Evolutionary conservation across 1,139 yeast species (phyloP).

Genomic region (Yamadazyma jaroonii): DNA sequence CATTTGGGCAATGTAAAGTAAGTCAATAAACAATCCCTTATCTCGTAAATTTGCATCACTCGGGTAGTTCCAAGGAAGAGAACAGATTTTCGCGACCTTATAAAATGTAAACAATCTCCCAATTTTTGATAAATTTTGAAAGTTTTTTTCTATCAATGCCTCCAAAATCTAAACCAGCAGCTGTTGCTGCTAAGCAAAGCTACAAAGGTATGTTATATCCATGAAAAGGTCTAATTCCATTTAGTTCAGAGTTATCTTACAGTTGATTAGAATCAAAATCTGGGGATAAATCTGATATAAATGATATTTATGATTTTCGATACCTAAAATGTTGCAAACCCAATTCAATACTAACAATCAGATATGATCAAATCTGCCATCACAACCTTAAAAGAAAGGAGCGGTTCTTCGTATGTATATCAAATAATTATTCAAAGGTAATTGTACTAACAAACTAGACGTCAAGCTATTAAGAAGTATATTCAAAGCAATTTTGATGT

Average conservation of each 20-base stretch:
- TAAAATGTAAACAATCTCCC: too few species aligned
- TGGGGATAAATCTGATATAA: too few species aligned
- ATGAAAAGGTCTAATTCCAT: not conserved
- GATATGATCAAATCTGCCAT: slow-evolving; percentile 81
- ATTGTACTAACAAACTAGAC: slow-evolving; percentile 35
- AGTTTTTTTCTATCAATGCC: not conserved
- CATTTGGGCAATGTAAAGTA: too few species aligned
- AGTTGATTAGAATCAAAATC: too few species aligned
- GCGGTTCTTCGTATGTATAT: slow-evolving; percentile 66
- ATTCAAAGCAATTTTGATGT: slow-evolving; percentile 61
- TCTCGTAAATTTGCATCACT: too few species aligned
- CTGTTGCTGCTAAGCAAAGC: slow-evolving; percentile 39
- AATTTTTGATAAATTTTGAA: too few species aligned
- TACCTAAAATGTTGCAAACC: not conserved
- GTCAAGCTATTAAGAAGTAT: slow-evolving; percentile 75
- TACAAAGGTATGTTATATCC: slow-evolving; percentile 47
- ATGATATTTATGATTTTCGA: too few species aligned
- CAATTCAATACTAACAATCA: slow-evolving; percentile 17
- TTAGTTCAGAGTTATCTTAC: too few species aligned
- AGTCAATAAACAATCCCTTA: too few species aligned
- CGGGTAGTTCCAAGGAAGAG: too few species aligned
- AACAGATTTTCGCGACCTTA: too few species aligned
- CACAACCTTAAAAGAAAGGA: slow-evolving; percentile 70
- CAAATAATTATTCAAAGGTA: not conserved
- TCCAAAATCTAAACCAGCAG: slow-evolving; percentile 4